Percentiles rank a stretch among this genome's conserved stretches.
Evolutionary conservation across 371 early-diverging fungal species (phyloP).

Genomic region (Lichtheimia ramosa): DNA sequence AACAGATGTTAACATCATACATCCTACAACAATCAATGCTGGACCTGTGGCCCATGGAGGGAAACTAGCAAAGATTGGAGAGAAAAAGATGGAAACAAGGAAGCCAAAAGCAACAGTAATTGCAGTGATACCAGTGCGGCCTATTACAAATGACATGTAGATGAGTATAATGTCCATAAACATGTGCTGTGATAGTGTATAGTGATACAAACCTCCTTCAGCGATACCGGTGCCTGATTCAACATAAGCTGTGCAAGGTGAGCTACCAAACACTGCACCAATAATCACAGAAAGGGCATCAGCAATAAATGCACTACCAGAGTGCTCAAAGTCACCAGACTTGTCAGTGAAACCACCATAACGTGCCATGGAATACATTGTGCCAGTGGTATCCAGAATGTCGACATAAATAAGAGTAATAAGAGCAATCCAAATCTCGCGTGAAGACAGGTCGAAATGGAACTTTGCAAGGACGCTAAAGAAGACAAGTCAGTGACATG

Average conservation of each 20-base stretch:
- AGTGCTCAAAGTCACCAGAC: slow-evolving; percentile 77
- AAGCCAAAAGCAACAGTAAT: slow-evolving; percentile 66
- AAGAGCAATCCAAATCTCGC: slow-evolving; percentile 77
- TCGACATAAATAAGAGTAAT: slow-evolving; percentile 83
- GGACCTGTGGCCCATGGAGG: slow-evolving; percentile 86
- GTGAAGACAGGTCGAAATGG: slow-evolving; percentile 60
- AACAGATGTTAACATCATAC: slow-evolving; percentile 74
- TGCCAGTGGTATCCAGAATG: slow-evolving; percentile 79
- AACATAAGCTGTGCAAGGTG: slow-evolving; percentile 77
- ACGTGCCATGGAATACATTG: slow-evolving; percentile 78
- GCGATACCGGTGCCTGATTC: slow-evolving; percentile 82
- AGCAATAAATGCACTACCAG: slow-evolving; percentile 68
- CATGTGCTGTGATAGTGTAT: no score
- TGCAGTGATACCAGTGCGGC: slow-evolving; percentile 75
- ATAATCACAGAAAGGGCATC: slow-evolving; percentile 69
- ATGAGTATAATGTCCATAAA: no score
- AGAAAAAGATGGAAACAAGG: slow-evolving; percentile 76
- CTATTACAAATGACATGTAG: no score
- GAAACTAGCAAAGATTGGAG: slow-evolving; percentile 83
- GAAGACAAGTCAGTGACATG: neutral
- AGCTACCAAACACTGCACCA: slow-evolving; percentile 72
- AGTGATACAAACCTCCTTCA: slow-evolving; percentile 54
- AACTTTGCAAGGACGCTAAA: slow-evolving; percentile 55
- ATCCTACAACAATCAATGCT: slow-evolving; percentile 77
- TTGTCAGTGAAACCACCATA: slow-evolving; percentile 79